Base-by-base conservation (phyloP, 768 basidiomycete species). In the Tricholoma sp. region DNA sequence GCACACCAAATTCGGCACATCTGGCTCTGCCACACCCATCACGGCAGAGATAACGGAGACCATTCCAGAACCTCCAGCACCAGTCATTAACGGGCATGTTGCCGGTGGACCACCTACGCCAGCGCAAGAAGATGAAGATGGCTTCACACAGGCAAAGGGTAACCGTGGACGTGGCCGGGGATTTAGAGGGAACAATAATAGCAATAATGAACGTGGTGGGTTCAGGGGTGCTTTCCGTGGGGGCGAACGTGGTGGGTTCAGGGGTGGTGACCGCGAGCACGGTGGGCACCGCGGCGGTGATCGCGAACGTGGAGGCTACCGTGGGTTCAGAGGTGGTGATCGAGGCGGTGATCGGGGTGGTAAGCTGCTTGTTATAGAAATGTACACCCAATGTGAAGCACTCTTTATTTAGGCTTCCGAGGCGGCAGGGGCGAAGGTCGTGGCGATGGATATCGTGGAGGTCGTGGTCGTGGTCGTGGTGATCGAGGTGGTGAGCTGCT, bases 1-100 rank as follows among this genome's bases (percentile, higher is more conserved):
- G 28, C 89, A 92, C 56, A 86, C 87, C 45, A 83, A 81, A 60
- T 91, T 92, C 64, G 87, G 85, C 6, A 82, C 84, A 11, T 88
- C 90, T 39, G 86, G 84, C 6, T 80, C 85, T 29, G 81, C 77
- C n/a, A 88, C 86, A 0, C 87, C 89, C 24, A 77, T 76, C 68
- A 8, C 59, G 57, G 73, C 65, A 52, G 58, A 63, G 12, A 61
- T 65, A 52, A 65, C 50, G 48, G 61, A 62, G 29, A n/a, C 47
- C 6, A 31, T 31, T 8, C 54, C 60, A 1, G 63, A 70, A 52
- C 61, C 60, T 33, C 61, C 59, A 36, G 63, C 68, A 6, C 66
- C 64, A 34, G 65, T 57, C 24, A 73, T 69, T 12, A 65, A 68
- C 51, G 61, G 52, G 3, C 50, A 63, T 32, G 56, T 56, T 17